Base-by-base conservation (phyloP, 345 rosid species). In the Leavenworthia alabamica region DNA sequence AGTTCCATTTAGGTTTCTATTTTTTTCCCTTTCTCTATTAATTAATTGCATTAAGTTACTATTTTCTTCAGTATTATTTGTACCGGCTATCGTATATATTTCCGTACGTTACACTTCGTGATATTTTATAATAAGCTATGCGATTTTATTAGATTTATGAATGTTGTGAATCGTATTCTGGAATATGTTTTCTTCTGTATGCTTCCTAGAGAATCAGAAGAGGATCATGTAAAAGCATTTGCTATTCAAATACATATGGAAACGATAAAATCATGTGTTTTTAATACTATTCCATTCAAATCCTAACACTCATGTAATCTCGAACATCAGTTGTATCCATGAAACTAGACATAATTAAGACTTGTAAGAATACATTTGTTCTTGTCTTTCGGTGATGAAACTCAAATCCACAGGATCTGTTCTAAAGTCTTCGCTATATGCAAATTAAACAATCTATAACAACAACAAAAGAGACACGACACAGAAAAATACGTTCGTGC, bases 401-500 rank as follows among this genome's bases (percentile, higher is more conserved):
- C 16, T 12, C 41, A n/a, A 36, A 36, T 36, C 15, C 41, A 36
- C 16, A 36, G 16, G 7, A n/a, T 36, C 15, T 36, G 41, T 36
- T 60, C 32, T 52, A 26, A 26, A 52, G 68, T 47, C n/a, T 45
- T 45, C 36, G 40, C 55, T 54, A 62, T 57, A 62, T 45, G 44
- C 49, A 57, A 62, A 44, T 45, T 44, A 35, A 52, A 33, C 42
- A 70, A 46, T 37, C 51, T 62, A 70, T 55, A 45, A 62, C 68
- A 62, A 66, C 66, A 49, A 70, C 63, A 62, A 62, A 29, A 53
- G 58, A 45, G 48, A 62, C 68, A 70, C 63, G 68, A 70, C 58
- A 62, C 69, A 9, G 11, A 12, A 62, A 44, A 62, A 52, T 36
- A 35, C 49, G 68, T 55, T 62, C 68, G 74, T 70, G 68, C 33